These are phyloP conservation scores for Papiliotrema laurentii DNA, from an alignment of 1,284 basidiomycete species.

Conservation along the genomic window DNA sequence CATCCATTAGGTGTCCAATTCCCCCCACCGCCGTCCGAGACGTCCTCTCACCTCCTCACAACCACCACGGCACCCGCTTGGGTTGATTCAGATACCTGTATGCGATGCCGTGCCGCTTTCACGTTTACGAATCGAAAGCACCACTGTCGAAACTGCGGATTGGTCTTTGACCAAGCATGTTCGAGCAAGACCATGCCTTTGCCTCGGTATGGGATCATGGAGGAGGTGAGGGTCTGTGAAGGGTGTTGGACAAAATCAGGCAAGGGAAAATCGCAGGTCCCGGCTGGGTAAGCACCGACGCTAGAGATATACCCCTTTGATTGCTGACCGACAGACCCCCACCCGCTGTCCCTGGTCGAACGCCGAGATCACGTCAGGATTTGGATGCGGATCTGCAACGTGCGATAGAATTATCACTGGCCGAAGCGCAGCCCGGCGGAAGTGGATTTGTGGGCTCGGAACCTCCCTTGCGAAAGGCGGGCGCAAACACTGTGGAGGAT, in stretches of 20 bases:
- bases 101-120: constrained; percentile 87
- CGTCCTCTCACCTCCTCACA: constrained; percentile 37
- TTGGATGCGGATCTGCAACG: constrained; percentile 85
- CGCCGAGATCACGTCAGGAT: constrained; percentile 48
- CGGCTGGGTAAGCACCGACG: constrained; percentile 16
- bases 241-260: constrained; percentile 72
- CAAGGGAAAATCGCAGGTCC: constrained; percentile 27
- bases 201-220: constrained; percentile 89
- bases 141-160: constrained; percentile 96
- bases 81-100: constrained; percentile 93
- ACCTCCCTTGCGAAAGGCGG: constrained; percentile 57
- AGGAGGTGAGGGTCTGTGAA: constrained; percentile 93
- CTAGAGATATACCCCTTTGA: constrained; percentile 37
- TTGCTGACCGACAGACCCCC: constrained; percentile 31
- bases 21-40: constrained; percentile 40
- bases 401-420: constrained; percentile 86
- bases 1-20: constrained; percentile 33
- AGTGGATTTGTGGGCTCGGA: constrained; percentile 54
- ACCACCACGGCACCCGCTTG: constrained; percentile 71
- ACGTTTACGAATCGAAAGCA: constrained; percentile 96
- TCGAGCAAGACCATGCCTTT: constrained; percentile 78
- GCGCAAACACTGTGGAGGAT: constrained; percentile 64
- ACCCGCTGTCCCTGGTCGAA: constrained; percentile 41
- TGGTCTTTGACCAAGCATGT: constrained; percentile 93
- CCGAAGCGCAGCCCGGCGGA: constrained; percentile 61